Base-by-base conservation (phyloP, 2,329 filamentous ascomycete species). In the Microcera coccophila region DNA sequence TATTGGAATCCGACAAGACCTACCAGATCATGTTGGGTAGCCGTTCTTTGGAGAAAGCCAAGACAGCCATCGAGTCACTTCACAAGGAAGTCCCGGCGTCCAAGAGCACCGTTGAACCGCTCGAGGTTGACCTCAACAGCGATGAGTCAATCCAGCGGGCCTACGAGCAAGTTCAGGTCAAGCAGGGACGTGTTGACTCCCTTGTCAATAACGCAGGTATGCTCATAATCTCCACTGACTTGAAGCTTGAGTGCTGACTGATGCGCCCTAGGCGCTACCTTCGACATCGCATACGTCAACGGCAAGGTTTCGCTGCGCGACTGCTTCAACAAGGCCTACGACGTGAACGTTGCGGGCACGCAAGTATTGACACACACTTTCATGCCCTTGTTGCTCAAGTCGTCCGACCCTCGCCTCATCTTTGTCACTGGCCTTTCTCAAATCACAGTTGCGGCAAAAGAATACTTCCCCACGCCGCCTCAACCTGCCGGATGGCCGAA, bases 151-250 rank as follows among this genome's bases (percentile, higher is more conserved):
- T 83, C 45, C 48, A 68, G 3, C 57, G 58, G 3, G 72, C 73
- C 0, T 70, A 69, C 44, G 62, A 72, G 19, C 42, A 62, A 1
- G 62, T 83, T 14, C 36, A 63, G 15, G 47, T 55, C n/a, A 64
- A 62, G 12, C 66, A 66, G 46, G 73, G 71, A 11, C 65, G 59
- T 11, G 29, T 82, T 3, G 78, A 82, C 38, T 60, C 66, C 2
- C 65, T 82, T 1, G 58, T 82, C 44, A 81, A 81, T 61, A 82
- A 82, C 41, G 79, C 73, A 0, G 78, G 75, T 69, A 60, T 10
- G 55, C 15, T 15, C 5, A 35, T 35, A 35, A 19, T 17, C 15
- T 15, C 8, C 7, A 32, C 22, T 12, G n/a, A 32, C n/a, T 35
- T 5, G n/a, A 5, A 19, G 18, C 20, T 35, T 12, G 11, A 8